Evolutionary conservation across 139 green algal species (phyloP), one percentile per base, ranked within the genome.

Genomic region (Mesotaenium endlicherianum): DNA sequence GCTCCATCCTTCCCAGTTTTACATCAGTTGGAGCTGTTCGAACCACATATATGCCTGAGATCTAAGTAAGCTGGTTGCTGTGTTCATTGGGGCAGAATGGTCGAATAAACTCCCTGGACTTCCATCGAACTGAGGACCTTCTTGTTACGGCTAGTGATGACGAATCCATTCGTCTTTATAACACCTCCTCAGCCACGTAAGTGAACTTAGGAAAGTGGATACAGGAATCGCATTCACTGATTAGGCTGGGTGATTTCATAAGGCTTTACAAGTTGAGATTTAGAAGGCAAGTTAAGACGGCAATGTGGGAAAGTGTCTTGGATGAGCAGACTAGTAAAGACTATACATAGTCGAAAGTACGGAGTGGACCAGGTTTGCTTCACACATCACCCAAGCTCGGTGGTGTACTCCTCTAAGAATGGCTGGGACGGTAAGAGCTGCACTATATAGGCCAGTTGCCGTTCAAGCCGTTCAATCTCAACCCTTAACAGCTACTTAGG

Each of bases 381-480:
- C 84, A 97, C 95, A 0, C 95, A 98, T 86, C 68, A 91, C 17
- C 80, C 89, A 0, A 67, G 82, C 41, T 88, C 89, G 1, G 89
- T 97, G 2, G 39, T 98, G 0, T 95, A 95, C 71, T 92, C 93
- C 1, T 95, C 92, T 8, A 93, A 91, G 58, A 97, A 97, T 90
- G 94, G 44, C 6, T 83, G 70, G 80, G 81, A 83, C 71, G 81
- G 74, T 84, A 2, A 34, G 78, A n/a, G n/a, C n/a, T n/a, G n/a
- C n/a, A n/a, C n/a, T n/a, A n/a, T n/a, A n/a, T n/a, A n/a, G n/a
- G n/a, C n/a, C n/a, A n/a, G n/a, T n/a, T n/a, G n/a, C n/a, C n/a
- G n/a, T n/a, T n/a, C n/a, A n/a, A n/a, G n/a, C n/a, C n/a, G n/a
- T n/a, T n/a, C n/a, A n/a, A n/a, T n/a, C n/a, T n/a, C n/a, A n/a